Conservation (phyloP, 495 filamentous ascomycete species). For the Talaromyces ruber region DNA sequence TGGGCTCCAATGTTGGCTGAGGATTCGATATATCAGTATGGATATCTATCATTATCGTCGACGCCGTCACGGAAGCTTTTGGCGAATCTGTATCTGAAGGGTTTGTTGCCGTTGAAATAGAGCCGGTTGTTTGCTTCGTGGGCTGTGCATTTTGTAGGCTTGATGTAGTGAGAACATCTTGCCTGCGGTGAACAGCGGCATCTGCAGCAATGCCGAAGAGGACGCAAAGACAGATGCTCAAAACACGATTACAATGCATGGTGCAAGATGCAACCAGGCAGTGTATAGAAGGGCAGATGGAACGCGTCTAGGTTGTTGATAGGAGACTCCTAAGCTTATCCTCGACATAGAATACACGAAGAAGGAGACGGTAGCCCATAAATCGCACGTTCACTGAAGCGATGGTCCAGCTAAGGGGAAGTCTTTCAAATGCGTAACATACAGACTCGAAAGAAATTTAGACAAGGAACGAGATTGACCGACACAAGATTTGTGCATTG, state of each 20-base stretch:
- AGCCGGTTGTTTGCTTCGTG: background rate
- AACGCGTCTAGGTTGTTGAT: background rate
- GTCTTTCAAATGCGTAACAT: background rate
- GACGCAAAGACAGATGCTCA: background rate
- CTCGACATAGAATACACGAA: background rate
- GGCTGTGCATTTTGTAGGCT: background rate
- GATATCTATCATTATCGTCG: conserved; percentile 5
- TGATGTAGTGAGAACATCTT: conserved; percentile 2
- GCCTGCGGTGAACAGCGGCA: background rate
- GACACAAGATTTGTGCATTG: background rate
- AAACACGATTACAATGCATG: background rate
- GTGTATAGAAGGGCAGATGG: background rate
- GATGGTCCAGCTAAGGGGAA: background rate
- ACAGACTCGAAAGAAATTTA: background rate
- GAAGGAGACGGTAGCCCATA: background rate
- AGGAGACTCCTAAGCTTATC: background rate
- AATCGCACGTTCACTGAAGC: background rate
- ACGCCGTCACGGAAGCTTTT: background rate
- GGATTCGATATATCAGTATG: conserved; percentile 3
- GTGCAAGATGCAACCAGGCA: background rate
- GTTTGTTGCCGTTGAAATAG: background rate
- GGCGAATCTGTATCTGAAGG: background rate
- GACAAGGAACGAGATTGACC: background rate
- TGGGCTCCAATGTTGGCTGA: background rate
- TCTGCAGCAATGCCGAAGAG: background rate